Evolutionary conservation across 2,329 filamentous ascomycete species (phyloP), one percentile per base, ranked within the genome.

Genomic region (Mycocentrospora acerina): DNA sequence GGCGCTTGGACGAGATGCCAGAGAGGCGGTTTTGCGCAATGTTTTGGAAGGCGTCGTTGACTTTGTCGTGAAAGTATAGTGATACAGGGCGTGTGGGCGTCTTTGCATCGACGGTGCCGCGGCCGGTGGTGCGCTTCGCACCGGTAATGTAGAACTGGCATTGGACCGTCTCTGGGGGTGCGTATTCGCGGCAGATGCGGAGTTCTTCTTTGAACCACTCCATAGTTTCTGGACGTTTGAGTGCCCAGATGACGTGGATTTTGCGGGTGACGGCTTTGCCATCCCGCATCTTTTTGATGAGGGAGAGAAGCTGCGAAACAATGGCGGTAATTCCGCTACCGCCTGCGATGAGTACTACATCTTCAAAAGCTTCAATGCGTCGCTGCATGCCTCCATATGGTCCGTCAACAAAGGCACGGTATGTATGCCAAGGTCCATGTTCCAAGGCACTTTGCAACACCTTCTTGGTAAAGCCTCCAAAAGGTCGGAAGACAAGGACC

Each of bases 131-230:
- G 32, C 83, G 74, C 52, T 86, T 85, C 7, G 89, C 80, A 1
- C 85, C 82, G 0, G 91, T 97, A 51, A 96, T 87, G 69, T 89
- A 96, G 74, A 96, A 96, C 64, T 95, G 90, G 73, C 90, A 96
- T 16, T 87, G 88, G 7, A 96, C 87, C 19, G 87, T 86, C 60
- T 93, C 88, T 0, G 88, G 86, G 1, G 91, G 91, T 8, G 91
- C 90, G 33, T 83, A 85, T 67, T 96, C 88, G 55, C 89, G 81
- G 69, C 91, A 95, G 57, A 96, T 95, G 32, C 90, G 81, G 42
- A 96, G 76, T 66, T 96, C 91, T 69, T 96, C 90, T 51, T 88
- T 87, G 76, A 96, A 97, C 91, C 91, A 97, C 63, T 96, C 89
- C 83, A 97, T 89, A 1, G 89, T 88, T 66, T 96, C 91, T 11